Base-by-base conservation (phyloP, 805 yeast genomes). In the Pichia paraexigua region DNA sequence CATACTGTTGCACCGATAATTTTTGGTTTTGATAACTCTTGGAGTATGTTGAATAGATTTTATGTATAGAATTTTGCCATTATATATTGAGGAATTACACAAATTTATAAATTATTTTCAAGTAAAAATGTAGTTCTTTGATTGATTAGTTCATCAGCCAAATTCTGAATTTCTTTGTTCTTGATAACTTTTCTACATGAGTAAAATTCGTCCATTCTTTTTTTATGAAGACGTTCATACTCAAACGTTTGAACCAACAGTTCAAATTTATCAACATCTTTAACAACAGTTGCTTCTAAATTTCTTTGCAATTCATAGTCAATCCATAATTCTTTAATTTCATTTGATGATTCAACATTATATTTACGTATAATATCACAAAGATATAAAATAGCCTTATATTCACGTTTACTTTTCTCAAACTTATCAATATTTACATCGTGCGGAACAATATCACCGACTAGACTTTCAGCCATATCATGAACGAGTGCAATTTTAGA, bases 251-350 rank as follows among this genome's bases (percentile, higher is more conserved):
- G 88, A 58, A 85, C 77, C 57, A 87, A 73, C 79, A 90, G 79
- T 69, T 90, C 97, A 63, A 79, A 86, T 73, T 92, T 92, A 68
- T 92, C 98, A 54, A 94, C 81, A 67, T 92, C 97, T 70, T 92
- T 92, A 56, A 92, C 97, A 58, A 88, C 87, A 50, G 83, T 75
- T 13, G 97, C 96, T 67, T 92, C 98, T 25, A 79, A 65, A 43
- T 84, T 79, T 58, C 88, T 75, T 59, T 87, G 85, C 62, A 85
- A 82, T 71, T 92, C 99, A 69, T 92, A 92, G 65, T 89, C 96
- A 51, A 83, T 69, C 96, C 97, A 92, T 55, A 82, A 76, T 41
- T 82, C 83, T 53, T 75, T 64, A 48, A 92, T 73, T 58, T 86
- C 90, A 35, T 69, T 58, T 13, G 94, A 83, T 39, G 85, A 87